Conservation (phyloP, 2,329 filamentous ascomycete species). For the Achaetomium macrosporum region DNA sequence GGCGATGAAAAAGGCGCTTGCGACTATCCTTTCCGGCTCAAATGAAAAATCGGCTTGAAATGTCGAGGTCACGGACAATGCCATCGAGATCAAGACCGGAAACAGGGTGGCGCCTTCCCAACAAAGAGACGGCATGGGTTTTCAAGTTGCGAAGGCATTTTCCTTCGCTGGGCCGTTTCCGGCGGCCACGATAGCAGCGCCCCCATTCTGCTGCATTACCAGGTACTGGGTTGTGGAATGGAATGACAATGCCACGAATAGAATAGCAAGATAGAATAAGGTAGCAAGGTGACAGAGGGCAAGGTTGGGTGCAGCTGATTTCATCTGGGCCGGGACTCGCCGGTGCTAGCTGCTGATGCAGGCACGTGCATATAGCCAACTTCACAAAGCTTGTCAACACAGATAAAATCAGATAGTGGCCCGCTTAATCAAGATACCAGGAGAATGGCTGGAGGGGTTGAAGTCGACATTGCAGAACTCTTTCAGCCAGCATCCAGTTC, state of each 20-base stretch:
- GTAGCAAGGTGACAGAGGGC: too few species aligned
- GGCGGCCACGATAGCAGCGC: slow-evolving; percentile 9
- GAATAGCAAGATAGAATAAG: not conserved
- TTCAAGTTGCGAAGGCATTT: not conserved
- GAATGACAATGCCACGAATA: not conserved
- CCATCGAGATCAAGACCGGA: not conserved
- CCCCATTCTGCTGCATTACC: not conserved
- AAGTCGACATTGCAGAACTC: too few species aligned
- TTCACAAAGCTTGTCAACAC: too few species aligned
- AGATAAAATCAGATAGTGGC: too few species aligned
- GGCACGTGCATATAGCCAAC: too few species aligned
- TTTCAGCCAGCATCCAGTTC: too few species aligned
- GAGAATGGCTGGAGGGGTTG: too few species aligned
- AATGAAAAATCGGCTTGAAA: not conserved
- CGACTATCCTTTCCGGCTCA: slow-evolving; percentile 2
- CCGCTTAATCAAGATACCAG: too few species aligned
- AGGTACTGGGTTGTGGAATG: not conserved
- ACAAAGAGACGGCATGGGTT: not conserved
- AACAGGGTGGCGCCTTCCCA: slow-evolving; percentile 7
- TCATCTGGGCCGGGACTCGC: too few species aligned
- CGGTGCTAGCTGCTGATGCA: too few species aligned
- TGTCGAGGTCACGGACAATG: slow-evolving; percentile 6
- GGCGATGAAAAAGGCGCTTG: not conserved
- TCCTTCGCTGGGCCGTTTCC: slow-evolving; percentile 7
- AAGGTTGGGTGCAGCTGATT: too few species aligned